Base-by-base conservation (phyloP, 257 asterid genomes). In the Scutellaria barbata region DNA sequence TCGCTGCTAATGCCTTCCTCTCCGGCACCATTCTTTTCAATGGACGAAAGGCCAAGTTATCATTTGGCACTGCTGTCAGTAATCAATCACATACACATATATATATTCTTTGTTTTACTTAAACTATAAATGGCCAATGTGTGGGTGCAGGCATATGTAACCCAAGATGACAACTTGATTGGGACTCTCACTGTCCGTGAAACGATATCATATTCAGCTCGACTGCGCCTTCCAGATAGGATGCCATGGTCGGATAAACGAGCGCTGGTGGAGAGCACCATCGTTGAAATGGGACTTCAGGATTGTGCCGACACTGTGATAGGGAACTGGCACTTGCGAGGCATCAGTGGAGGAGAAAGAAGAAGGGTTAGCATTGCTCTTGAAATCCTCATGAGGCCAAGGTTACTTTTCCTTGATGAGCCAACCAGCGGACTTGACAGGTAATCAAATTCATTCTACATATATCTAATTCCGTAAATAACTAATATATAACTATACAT, bases 341-440 rank as follows among this genome's bases (percentile, higher is more conserved):
- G 99, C 30, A 76, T 94, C 54, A 94, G 99, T 18, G 98, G 98
- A 7, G 98, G 98, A 5, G 97, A 94, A 76, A 90, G 79, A 72
- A 85, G 97, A 60, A 85, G 99, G 81, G 98, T 94, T 22, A 94
- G 99, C 86, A 94, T 91, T 60, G 99, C 98, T 0, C 58, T 94
- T 53, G 99, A 94, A 76, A 89, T 94, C 75, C 79, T 94, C 30
- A 94, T 87, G 98, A 80, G 97, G 82, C 99, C 99, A 0, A 83
- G 97, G 78, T 79, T 91, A 47, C 99, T 94, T 39, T 94, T 94
- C 76, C 96, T 94, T 17, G 98, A 94, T 42, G 99, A 94, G 63
- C 99, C 98, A 0, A 94, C 99, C 68, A 94, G 99, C 59, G 99
- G 99, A 47, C 97, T 94, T 18, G 98, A 93, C 84, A 93, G 98